Evolutionary conservation across 352 stramenopile genomes (phyloP).

Genomic region (Pythium graminicola): DNA sequence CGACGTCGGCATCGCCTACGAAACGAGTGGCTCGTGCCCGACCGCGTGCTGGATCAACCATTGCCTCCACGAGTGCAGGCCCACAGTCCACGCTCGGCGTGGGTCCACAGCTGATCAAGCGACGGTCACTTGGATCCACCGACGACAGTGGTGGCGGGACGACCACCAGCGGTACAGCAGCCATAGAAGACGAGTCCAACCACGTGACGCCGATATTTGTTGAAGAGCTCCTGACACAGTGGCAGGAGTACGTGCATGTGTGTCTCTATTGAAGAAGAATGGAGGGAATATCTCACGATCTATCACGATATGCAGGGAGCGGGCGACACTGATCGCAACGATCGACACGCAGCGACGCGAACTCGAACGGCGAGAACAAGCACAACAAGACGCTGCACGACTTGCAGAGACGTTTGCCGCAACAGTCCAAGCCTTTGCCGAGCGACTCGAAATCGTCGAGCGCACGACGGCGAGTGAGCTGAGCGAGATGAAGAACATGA

Average conservation of each 20-base stretch:
- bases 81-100: neutral
- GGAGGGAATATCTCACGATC: too few species aligned
- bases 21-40: slow-evolving; percentile 1
- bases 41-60: slow-evolving; percentile 7
- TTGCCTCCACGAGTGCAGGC: neutral
- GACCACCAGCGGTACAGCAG: neutral
- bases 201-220: too few species aligned
- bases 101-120: slow-evolving; percentile 8
- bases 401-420: slow-evolving; percentile 51
- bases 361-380: slow-evolving; percentile 43
- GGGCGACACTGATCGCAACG: slow-evolving; percentile 42
- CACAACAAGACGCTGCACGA: slow-evolving; percentile 42
- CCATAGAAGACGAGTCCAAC: neutral
- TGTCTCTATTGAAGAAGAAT: neutral
- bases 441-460: slow-evolving; percentile 46
- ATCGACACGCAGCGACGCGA: slow-evolving; percentile 59
- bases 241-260: slow-evolving; percentile 5
- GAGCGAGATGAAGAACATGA: slow-evolving; percentile 35
- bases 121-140: neutral
- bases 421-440: slow-evolving; percentile 49
- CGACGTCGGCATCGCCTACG: slow-evolving; percentile 17
- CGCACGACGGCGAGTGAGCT: slow-evolving; percentile 34
- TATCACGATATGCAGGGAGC: slow-evolving; percentile 47
- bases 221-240: neutral
- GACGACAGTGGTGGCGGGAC: neutral